Evolutionary conservation across 805 yeast genomes (phyloP).

Genomic region (Wickerhamiella qilinensis): DNA sequence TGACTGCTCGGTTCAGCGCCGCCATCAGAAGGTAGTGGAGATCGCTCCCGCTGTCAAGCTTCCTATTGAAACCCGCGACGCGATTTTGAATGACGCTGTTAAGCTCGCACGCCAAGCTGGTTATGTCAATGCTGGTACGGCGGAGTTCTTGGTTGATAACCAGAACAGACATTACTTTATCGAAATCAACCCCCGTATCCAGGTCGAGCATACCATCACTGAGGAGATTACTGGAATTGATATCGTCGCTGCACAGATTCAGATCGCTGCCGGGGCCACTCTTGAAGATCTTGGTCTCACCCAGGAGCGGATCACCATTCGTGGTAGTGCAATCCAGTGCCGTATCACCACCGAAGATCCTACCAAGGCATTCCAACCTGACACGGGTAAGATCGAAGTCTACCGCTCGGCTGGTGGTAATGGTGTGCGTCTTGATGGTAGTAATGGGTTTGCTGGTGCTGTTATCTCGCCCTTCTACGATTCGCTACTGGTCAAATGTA

Average conservation of each 20-base stretch:
- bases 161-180: constrained; percentile 93
- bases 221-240: constrained; percentile 98
- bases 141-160: constrained; percentile 86
- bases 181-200: constrained; percentile 95
- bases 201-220: constrained; percentile 96
- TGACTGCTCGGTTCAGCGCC: constrained; percentile 98
- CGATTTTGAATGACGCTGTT: constrained; percentile 89
- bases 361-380: constrained; percentile 91
- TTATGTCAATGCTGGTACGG: constrained; percentile 96
- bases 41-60: constrained; percentile 94
- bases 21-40: constrained; percentile 98
- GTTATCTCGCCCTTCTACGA: constrained; percentile 95
- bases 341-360: constrained; percentile 99
- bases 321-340: constrained; percentile 98
- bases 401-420: constrained; percentile 98
- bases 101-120: constrained; percentile 75
- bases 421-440: constrained; percentile 97
- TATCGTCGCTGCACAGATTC: constrained; percentile 95
- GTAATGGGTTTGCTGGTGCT: constrained; percentile 95
- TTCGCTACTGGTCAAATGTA: constrained; percentile 94
- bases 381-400: constrained; percentile 95
- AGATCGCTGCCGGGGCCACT: constrained; percentile 96
- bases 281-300: constrained; percentile 78
- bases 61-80: constrained; percentile 70
- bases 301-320: constrained; percentile 86